Evolutionary conservation across 2,329 filamentous ascomycete species (phyloP), one percentile per base, ranked within the genome.

Genomic region (Monilinia vaccinii-corymbosi): DNA sequence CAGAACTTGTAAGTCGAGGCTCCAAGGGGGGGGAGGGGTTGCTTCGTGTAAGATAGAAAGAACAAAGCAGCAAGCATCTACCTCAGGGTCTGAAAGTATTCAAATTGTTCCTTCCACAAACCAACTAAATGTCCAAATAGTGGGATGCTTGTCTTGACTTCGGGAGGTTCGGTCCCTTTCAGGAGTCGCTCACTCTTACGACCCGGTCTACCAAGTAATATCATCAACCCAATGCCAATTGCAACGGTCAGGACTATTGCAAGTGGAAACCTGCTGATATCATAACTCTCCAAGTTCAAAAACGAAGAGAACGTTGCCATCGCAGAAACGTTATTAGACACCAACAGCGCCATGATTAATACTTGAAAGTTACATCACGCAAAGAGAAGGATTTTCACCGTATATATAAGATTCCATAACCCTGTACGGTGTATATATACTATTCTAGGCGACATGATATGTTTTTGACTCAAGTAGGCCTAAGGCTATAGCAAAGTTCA

Each of bases 61-160:
- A 49, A 23, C 23, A 13, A 9, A 25, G 14, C 7, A 42, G 34
- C 49, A 52, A 38, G 10, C 13, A 23, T 2, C 16, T 64, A 78
- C 76, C 74, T 73, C 11, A 79, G 48, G 28, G 68, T 72, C 21
- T 67, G 63, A 56, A 73, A 69, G 58, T 78, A 78, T 53, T 69
- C 66, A 40, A 71, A 67, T 51, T 73, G 71, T 52, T 71, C 67
- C 48, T 68, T 65, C 44, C 78, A 62, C 64, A 79, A 70, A 10
- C 75, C 74, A 32, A 80, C 66, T 23, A 79, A 70, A 62, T 80
- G 78, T 1, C 78, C 78, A 45, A 80, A 63, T 34, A 76, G 68
- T 0, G 78, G 78, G 38, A 80, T 70, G 18, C 48, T 69, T 0
- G 75, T 70, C 28, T 72, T 72, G 28, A 79, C 32, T 0, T 74